Conservation (phyloP, 202 grass and related monocot species). For the Schoenoplectus triqueter region DNA sequence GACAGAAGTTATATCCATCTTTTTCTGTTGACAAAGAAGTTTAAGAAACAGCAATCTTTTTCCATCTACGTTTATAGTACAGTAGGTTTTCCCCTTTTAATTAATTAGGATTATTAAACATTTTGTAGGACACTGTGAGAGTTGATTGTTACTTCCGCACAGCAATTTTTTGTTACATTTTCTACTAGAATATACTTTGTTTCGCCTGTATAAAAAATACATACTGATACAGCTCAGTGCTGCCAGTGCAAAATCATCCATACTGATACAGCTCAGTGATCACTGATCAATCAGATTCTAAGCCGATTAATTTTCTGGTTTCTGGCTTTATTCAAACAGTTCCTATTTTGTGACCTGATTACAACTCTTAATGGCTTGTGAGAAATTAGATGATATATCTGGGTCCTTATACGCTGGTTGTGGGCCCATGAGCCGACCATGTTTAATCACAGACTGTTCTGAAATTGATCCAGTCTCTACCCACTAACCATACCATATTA, state of each 20-base stretch:
- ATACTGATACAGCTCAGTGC: no score
- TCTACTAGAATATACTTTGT: background rate
- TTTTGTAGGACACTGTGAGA: background rate
- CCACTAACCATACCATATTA: background rate
- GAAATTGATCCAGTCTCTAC: conserved; percentile 32
- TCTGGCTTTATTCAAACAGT: background rate
- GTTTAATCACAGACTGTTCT: conserved; percentile 37
- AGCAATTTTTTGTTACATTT: background rate
- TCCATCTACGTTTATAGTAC: background rate
- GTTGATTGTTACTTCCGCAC: background rate
- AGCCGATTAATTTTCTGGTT: conserved; percentile 5
- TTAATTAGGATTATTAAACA: background rate
- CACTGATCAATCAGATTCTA: background rate
- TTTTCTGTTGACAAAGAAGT: background rate
- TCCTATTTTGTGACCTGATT: conserved; percentile 7
- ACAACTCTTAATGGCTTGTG: conserved; percentile 11
- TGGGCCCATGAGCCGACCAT: conserved; percentile 25
- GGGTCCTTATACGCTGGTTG: conserved; percentile 23
- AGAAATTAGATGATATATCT: conserved; percentile 34
- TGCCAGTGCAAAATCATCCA: background rate
- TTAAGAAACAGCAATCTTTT: background rate
- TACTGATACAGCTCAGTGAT: background rate
- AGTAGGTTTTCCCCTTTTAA: background rate
- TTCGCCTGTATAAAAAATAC: background rate
- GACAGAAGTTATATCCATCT: background rate